Evolutionary conservation across 2,329 filamentous ascomycete genomes (phyloP), one percentile per base, ranked within the genome.

Genomic region (Xylariomycetidae sp.): DNA sequence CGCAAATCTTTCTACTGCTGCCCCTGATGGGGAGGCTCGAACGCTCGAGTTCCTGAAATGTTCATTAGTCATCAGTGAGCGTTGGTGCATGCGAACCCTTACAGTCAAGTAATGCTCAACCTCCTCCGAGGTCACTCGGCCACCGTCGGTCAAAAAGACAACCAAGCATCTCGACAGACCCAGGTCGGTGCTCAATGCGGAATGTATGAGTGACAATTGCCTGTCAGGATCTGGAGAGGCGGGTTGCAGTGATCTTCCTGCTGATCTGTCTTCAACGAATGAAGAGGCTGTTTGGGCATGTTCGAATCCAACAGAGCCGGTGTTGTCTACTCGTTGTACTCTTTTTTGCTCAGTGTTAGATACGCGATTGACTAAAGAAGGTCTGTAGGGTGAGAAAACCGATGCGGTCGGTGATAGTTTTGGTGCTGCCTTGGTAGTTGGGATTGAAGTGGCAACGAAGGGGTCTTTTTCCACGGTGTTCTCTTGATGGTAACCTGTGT

Each of bases 401-500:
- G 72, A 74, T 2, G 80, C 80, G 6, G 73, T 81, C 2, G 82
- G 77, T 4, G 80, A 85, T 15, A 86, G 60, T 43, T 75, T 72
- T 38, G 63, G 66, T 30, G 58, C 38, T 30, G 48, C 18, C 45
- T 64, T 58, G 48, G 52, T 42, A 27, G 43, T 49, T 12, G 51
- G 38, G 12, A 47, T 48, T 13, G 54, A 46, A 26, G 55, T 54
- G 3, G 67, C 70, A 20, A 74, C 51, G 39, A 80, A 81, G 0
- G 77, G 77, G 38, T 81, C 74, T 35, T 64, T 69, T 31, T 54
- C 51, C 2, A 50, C 32, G 19, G 44, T 36, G 20, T 43, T 46
- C 3, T 31, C 32, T 16, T 41, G 45, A 27, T 47, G 47, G 13
- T 54, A 48, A 23, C 8, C 8, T 8, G 20, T 8, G 20, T 8